Conservation (phyloP, 2,329 filamentous ascomycete genomes). For the Colletotrichum navitas region DNA sequence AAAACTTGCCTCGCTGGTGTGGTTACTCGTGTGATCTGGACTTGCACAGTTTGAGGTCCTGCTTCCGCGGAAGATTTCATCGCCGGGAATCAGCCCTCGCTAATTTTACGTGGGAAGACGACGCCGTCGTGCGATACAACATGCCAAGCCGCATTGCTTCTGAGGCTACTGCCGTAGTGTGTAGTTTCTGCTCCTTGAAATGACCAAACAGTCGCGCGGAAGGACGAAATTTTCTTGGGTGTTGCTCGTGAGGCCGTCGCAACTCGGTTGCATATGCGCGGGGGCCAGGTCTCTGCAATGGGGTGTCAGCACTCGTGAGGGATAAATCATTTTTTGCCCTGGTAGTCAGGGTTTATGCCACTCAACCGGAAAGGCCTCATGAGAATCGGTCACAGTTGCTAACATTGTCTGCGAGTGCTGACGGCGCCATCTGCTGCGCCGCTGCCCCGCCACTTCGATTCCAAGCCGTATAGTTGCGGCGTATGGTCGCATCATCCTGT, state of each 20-base stretch:
- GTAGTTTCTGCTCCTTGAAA: neutral
- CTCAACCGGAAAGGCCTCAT: neutral
- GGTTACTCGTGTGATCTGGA: too few species aligned
- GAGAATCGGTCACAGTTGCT: neutral
- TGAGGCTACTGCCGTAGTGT: neutral
- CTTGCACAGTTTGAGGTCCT: neutral
- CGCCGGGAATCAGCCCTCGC: too few species aligned
- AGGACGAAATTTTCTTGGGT: neutral
- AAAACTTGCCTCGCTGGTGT: neutral
- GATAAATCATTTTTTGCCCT: neutral
- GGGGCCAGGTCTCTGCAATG: neutral
- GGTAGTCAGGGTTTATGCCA: neutral
- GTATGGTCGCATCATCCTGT: constrained; percentile 18
- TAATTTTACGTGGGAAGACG: neutral
- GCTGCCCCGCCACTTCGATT: constrained; percentile 17
- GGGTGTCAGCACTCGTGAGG: neutral
- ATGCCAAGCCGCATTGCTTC: constrained; percentile 21
- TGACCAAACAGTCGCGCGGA: neutral
- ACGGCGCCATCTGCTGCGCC: constrained; percentile 10
- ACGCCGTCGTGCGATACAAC: constrained; percentile 7
- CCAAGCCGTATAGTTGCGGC: constrained; percentile 14
- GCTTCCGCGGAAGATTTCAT: neutral
- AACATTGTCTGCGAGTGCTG: constrained; percentile 3
- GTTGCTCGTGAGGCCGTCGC: neutral
- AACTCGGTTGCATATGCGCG: neutral